Evolutionary conservation across 1,284 basidiomycete genomes (phyloP).

Genomic region (Ganoderma leucocontextum): DNA sequence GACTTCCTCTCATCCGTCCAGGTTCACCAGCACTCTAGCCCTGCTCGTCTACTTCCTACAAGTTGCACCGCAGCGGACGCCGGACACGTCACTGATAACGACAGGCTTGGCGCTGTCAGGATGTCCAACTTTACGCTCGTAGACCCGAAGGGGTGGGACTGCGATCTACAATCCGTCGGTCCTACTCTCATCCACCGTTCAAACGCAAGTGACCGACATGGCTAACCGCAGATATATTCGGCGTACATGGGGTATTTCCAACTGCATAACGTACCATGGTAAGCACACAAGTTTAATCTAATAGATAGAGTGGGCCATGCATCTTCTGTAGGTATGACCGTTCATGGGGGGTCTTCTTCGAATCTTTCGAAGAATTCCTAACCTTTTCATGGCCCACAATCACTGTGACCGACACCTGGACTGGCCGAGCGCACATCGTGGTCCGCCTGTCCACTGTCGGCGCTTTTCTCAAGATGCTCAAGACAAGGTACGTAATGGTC

Average conservation of each 20-base stretch:
- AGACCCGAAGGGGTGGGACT: constrained; percentile 83
- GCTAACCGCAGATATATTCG: constrained; percentile 69
- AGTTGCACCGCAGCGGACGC: neutral
- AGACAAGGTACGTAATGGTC: constrained; percentile 60
- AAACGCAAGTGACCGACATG: neutral
- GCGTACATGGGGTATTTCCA: constrained; percentile 89
- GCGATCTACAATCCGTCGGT: constrained; percentile 83
- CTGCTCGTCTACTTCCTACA: neutral
- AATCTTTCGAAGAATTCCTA: constrained; percentile 83
- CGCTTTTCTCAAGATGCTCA: constrained; percentile 82
- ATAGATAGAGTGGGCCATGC: constrained; percentile 33
- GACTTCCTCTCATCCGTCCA: neutral
- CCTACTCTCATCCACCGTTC: neutral
- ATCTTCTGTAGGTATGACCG: constrained; percentile 69
- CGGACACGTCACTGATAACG: constrained; percentile 19
- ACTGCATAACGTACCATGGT: constrained; percentile 78
- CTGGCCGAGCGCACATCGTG: constrained; percentile 82
- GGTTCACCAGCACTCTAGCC: neutral
- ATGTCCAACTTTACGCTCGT: constrained; percentile 79
- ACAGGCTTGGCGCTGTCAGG: constrained; percentile 27
- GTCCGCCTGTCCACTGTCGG: constrained; percentile 75
- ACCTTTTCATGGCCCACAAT: constrained; percentile 89
- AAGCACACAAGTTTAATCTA: constrained; percentile 1
- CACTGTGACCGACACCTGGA: constrained; percentile 76
- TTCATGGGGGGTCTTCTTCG: constrained; percentile 84